Conservation (phyloP, 495 filamentous ascomycete genomes). For the Articulospora tetracladia region DNA sequence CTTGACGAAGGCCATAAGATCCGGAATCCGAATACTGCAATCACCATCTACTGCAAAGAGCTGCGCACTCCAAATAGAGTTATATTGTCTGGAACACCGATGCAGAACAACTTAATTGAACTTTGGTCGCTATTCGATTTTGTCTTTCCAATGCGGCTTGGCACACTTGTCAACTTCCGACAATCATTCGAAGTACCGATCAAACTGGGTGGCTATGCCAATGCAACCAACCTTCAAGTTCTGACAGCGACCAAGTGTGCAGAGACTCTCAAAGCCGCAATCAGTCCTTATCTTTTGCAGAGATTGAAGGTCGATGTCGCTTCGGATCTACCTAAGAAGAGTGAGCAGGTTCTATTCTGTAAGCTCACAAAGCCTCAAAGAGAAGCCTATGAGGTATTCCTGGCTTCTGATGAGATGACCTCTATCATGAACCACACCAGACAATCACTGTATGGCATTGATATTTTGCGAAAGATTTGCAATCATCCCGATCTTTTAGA, state of each 20-base stretch:
- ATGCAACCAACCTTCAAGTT: constrained; percentile 86
- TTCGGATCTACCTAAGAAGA: constrained; percentile 89
- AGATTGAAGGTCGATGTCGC: constrained; percentile 92
- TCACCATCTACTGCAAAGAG: constrained; percentile 91
- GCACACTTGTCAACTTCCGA: constrained; percentile 84
- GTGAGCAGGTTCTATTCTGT: constrained; percentile 92
- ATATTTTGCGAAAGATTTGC: constrained; percentile 92
- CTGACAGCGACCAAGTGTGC: constrained; percentile 89
- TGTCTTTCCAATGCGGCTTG: constrained; percentile 90
- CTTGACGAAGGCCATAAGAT: constrained; percentile 98
- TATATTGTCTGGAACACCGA: constrained; percentile 92
- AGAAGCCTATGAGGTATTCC: constrained; percentile 71
- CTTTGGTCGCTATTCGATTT: constrained; percentile 98
- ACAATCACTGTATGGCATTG: constrained; percentile 84
- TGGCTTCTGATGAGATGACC: constrained; percentile 78
- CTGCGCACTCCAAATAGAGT: constrained; percentile 81
- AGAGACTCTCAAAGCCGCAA: constrained; percentile 83
- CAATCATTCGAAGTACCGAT: constrained; percentile 91
- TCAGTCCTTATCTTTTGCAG: constrained; percentile 90
- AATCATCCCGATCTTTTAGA: constrained; percentile 90
- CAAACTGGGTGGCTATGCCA: constrained; percentile 85
- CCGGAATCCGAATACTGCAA: constrained; percentile 86
- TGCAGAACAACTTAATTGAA: constrained; percentile 97
- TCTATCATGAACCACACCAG: constrained; percentile 67
- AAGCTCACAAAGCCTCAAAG: constrained; percentile 77